These are phyloP conservation scores for Corylus heterophylla DNA, from an alignment of 306 rosid species.

Conservation along the genomic window DNA sequence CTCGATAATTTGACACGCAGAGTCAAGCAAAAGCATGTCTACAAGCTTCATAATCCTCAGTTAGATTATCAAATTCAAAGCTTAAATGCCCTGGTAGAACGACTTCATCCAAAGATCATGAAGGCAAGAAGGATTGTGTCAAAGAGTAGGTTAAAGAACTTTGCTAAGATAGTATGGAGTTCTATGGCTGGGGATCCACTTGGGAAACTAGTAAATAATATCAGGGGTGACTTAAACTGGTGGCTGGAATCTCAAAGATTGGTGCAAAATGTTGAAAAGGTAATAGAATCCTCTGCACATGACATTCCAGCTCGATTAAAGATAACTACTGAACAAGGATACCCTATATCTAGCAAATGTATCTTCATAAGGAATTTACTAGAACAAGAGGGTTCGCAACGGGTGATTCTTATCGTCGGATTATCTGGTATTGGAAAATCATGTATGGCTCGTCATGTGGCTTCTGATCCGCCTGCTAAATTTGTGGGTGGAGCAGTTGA, in stretches of 20 bases:
- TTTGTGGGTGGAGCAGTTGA: constrained; percentile 36
- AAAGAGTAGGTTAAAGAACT: constrained; percentile 18
- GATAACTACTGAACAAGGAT: constrained; percentile 29
- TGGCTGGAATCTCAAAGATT: constrained; percentile 34
- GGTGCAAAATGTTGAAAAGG: constrained; percentile 23
- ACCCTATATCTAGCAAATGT: constrained; percentile 30
- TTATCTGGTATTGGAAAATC: constrained; percentile 39
- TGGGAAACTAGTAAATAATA: constrained; percentile 24
- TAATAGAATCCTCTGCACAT: constrained; percentile 27
- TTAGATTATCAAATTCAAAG: constrained; percentile 30
- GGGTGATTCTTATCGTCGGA: constrained; percentile 29
- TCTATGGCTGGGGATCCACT: constrained; percentile 36
- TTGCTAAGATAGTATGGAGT: constrained; percentile 29
- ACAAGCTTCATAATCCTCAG: constrained; percentile 23
- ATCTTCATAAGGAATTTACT: constrained; percentile 28
- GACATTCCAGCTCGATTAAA: constrained; percentile 22
- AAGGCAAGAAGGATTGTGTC: constrained; percentile 31
- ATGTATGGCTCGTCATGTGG: constrained; percentile 34
- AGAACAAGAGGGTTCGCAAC: constrained; percentile 12
- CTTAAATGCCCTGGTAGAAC: constrained; percentile 25
- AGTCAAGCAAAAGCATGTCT: constrained; percentile 35
- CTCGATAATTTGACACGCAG: constrained; percentile 26
- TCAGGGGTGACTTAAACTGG: constrained; percentile 32
- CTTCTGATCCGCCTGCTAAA: constrained; percentile 28
- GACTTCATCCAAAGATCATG: constrained; percentile 28